These are phyloP conservation scores for Malus sylvestris DNA, from an alignment of 306 rosid species.

Conservation along the genomic window DNA sequence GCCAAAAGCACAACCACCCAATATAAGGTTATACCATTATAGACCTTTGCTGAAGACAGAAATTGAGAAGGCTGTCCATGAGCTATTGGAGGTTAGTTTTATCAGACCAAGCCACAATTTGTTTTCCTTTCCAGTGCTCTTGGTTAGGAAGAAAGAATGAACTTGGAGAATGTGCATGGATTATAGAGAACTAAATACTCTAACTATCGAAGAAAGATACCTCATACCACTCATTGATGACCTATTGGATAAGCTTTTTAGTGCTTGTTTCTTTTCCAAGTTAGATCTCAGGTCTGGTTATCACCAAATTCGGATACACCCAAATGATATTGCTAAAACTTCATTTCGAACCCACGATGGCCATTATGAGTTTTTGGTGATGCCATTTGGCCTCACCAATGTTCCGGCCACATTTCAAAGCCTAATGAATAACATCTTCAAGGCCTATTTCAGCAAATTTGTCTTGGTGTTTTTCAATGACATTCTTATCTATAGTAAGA, in stretches of 20 bases:
- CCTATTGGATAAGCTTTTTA: too few species aligned
- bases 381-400: too few species aligned
- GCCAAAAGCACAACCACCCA: background rate
- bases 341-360: too few species aligned
- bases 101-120: background rate
- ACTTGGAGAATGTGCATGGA: background rate
- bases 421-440: too few species aligned
- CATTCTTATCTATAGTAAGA: background rate
- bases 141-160: background rate
- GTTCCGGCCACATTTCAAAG: too few species aligned
- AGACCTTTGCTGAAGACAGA: background rate
- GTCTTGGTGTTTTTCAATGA: background rate
- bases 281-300: too few species aligned
- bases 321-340: too few species aligned
- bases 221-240: too few species aligned
- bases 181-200: background rate
- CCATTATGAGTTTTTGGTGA: too few species aligned
- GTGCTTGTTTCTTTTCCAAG: too few species aligned
- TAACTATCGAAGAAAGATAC: background rate
- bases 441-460: background rate
- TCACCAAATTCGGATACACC: too few species aligned
- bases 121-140: too few species aligned
- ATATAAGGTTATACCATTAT: background rate
- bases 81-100: background rate
- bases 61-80: background rate